phyloP scores from a whole-genome alignment of 257 asterid species.

The Solanum sejunctum region DNA sequence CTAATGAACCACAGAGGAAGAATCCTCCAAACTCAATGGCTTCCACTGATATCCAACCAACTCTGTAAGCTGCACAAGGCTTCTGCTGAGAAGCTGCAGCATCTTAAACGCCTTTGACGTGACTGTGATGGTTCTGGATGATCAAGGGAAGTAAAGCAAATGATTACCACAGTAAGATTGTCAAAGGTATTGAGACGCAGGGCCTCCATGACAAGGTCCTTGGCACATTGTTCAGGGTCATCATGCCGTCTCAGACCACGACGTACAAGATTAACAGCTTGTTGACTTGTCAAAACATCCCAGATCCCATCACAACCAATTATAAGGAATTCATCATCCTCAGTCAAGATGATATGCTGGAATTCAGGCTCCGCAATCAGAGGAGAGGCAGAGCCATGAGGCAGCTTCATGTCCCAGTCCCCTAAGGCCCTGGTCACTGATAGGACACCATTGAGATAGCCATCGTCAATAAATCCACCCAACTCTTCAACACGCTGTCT shows the following conservation, averaged over 20 bases:
- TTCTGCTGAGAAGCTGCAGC: conserved; percentile 68
- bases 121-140: conserved; percentile 19
- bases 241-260: conserved; percentile 58
- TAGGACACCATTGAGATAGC: conserved; percentile 65
- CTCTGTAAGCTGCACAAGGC: conserved; percentile 53
- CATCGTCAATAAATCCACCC: conserved; percentile 72
- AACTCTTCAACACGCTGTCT: conserved; percentile 56
- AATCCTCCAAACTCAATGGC: conserved; percentile 4
- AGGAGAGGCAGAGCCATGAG: conserved; percentile 60
- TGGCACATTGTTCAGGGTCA: conserved; percentile 81
- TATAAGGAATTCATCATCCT: conserved; percentile 73
- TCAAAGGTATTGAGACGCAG: conserved; percentile 60
- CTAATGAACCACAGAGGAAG: conserved; percentile 4
- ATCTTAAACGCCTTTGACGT: conserved; percentile 27
- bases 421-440: conserved; percentile 74
- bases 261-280: conserved; percentile 65
- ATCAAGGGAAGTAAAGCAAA: conserved; percentile 45
- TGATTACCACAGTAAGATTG: conserved; percentile 60
- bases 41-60: conserved; percentile 35
- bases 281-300: conserved; percentile 80
- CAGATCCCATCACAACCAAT: conserved; percentile 85
- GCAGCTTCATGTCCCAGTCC: conserved; percentile 90
- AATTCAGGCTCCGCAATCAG: conserved; percentile 80
- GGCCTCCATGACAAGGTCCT: conserved; percentile 78
- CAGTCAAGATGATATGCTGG: conserved; percentile 33